Evolutionary conservation across 148 eudicot genomes (phyloP).

Genomic region (Drosera capensis): DNA sequence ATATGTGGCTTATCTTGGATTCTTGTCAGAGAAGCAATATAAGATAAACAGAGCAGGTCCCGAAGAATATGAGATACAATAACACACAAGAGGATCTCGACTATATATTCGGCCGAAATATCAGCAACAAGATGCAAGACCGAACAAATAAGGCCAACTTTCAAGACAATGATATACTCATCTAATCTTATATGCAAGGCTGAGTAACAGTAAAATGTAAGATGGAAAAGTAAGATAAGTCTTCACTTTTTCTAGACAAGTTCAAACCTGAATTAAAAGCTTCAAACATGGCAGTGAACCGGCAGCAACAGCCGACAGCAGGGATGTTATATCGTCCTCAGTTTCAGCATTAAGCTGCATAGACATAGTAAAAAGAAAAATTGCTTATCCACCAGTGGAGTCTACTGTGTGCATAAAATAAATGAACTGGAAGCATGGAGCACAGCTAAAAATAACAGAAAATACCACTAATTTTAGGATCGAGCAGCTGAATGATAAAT

Average conservation of each 20-base stretch:
- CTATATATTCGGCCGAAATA: too few relatives aligned
- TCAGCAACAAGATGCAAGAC: too few relatives aligned
- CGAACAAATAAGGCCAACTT: too few relatives aligned
- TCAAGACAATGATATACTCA: too few relatives aligned
- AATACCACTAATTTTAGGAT: too few relatives aligned
- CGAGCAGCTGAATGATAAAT: too few relatives aligned
- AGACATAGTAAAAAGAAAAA: slow-evolving; percentile 4
- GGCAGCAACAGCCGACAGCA: slow-evolving; percentile 88
- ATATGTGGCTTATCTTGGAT: too few relatives aligned
- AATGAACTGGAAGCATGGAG: neutral
- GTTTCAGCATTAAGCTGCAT: slow-evolving; percentile 82
- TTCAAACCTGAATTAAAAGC: slow-evolving; percentile 63
- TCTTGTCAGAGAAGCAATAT: too few relatives aligned
- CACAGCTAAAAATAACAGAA: neutral
- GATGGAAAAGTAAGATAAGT: slow-evolving; percentile 1
- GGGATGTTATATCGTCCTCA: slow-evolving; percentile 70
- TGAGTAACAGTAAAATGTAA: slow-evolving; percentile 2
- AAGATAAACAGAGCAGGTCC: too few relatives aligned
- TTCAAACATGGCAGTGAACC: slow-evolving; percentile 65
- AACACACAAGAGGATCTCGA: too few relatives aligned
- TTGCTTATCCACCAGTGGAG: neutral
- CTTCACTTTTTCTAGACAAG: too few relatives aligned
- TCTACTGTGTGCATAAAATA: neutral
- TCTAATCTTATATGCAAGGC: neutral
- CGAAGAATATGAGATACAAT: too few relatives aligned